A percentile compares a stretch with the other conserved stretches of the same genome.
phyloP scores from a whole-genome alignment of 2,329 filamentous ascomycete genomes.

The Chaetomium globosum region DNA sequence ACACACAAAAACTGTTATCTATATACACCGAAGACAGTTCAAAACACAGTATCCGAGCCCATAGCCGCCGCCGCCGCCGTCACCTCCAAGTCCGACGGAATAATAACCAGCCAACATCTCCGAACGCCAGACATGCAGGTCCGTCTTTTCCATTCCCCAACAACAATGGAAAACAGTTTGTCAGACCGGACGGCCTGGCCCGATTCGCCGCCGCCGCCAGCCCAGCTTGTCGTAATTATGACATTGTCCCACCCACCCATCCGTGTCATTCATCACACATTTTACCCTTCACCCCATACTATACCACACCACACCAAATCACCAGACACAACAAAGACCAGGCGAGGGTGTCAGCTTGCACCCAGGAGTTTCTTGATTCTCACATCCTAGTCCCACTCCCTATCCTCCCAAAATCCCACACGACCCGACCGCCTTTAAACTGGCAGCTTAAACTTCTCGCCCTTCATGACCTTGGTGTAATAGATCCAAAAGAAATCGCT shows the following conservation, averaged over 20 bases:
- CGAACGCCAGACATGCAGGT: slow-evolving; percentile 31
- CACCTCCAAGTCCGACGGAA: slow-evolving; percentile 6
- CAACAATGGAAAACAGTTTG: background rate
- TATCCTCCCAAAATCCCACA: background rate
- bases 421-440: slow-evolving; percentile 58
- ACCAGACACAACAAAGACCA: background rate
- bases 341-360: background rate
- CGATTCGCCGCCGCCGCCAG: background rate
- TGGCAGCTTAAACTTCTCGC: slow-evolving; percentile 83
- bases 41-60: background rate
- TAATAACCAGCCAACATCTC: slow-evolving; percentile 22
- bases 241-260: slow-evolving; percentile 4
- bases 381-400: background rate
- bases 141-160: slow-evolving; percentile 11
- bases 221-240: slow-evolving; percentile 7
- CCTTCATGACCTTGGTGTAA: slow-evolving; percentile 92
- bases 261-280: slow-evolving; percentile 24
- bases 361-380: background rate
- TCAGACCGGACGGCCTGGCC: background rate
- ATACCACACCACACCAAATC: too few relatives aligned
- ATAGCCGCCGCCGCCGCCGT: background rate
- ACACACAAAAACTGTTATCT: slow-evolving; percentile 15
- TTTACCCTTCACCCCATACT: background rate
- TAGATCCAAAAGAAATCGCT: slow-evolving; percentile 99
- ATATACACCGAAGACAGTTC: slow-evolving; percentile 21